Evolutionary conservation across 495 filamentous ascomycete species (phyloP), one percentile per base, ranked within the genome.

Genomic region (Penicillium roqueforti): DNA sequence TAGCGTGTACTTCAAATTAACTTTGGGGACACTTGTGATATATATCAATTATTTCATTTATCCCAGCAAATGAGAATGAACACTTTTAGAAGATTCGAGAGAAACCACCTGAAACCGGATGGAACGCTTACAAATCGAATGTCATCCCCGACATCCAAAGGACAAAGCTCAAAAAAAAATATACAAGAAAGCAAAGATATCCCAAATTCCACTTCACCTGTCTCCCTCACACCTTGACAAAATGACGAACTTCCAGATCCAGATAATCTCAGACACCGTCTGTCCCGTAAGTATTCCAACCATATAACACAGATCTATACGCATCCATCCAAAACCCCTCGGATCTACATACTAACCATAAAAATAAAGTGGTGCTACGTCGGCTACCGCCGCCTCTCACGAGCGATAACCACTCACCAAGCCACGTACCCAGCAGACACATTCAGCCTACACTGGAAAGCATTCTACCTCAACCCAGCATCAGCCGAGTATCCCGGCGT

Each of bases 201-300:
- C 16, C 47, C 22, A 38, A 28, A 36, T 13, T 29, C 46, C 20
- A 37, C 14, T 32, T 18, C 42, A 38, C 47, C 10, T 14, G 32
- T 43, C 31, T 37, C 28, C 16, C 22, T 23, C 23, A 36, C 22
- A 23, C 22, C 13, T 43, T 25, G 13, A 43, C 55, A 75, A 26
- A 60, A 92, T 93, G 89, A 87, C 87, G 19, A 82, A 83, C 58
- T 90, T 89, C 76, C 77, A 80, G 36, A 88, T 93, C 67, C 78
- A 87, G 20, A 80, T 93, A 56, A 81, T 88, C 57, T 78, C 73
- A 39, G 90, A 93, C 72, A 86, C 80, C 18, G 81, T 92, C 53
- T 95, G 90, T 64, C 89, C 89, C 54, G 83, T 83, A 67, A 51
- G 71, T 65, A n/a, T 22, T 36, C 34, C 47, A 38, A 39, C 40